Percentiles rank a stretch among this genome's conserved stretches.
Evolutionary conservation across 1,139 yeast genomes (phyloP).

Genomic region (Candida labiduridarum): DNA sequence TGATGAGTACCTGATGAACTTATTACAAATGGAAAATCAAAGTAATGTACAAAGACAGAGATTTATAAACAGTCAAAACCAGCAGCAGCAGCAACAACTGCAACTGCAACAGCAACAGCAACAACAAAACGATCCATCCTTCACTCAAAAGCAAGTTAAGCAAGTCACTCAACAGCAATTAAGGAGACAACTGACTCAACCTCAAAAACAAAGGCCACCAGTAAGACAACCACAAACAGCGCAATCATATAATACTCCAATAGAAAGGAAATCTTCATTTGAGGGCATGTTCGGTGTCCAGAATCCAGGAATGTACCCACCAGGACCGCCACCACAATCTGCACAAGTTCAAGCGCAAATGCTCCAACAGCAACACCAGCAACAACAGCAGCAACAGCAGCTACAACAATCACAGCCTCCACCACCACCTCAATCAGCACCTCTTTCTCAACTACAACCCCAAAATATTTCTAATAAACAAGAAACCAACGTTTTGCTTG

Average conservation of each 20-base stretch:
- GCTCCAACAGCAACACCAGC: conserved; percentile 12
- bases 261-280: conserved; percentile 4
- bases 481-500: conserved; percentile 2
- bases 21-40: conserved; percentile 30
- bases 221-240: background rate
- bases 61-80: conserved; percentile 25
- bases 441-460: conserved; percentile 7
- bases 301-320: conserved; percentile 14
- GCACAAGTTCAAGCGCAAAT: conserved; percentile 16
- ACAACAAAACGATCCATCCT: background rate
- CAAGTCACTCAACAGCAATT: conserved; percentile 1
- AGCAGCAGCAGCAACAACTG: conserved; percentile 17
- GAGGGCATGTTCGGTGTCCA: conserved; percentile 8
- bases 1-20: conserved; percentile 28
- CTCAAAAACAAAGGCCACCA: conserved; percentile 2
- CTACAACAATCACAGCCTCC: conserved; percentile 11
- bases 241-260: background rate
- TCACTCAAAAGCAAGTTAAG: background rate
- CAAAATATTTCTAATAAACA: conserved; percentile 8
- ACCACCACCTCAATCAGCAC: conserved; percentile 10
- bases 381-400: conserved; percentile 11
- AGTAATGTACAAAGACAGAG: conserved; percentile 29
- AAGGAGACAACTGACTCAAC: background rate
- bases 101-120: conserved; percentile 3
- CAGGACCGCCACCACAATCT: conserved; percentile 8